These are phyloP conservation scores for Avena sativa DNA, from an alignment of 176 grass and related monocot genomes.

Conservation along the genomic window DNA sequence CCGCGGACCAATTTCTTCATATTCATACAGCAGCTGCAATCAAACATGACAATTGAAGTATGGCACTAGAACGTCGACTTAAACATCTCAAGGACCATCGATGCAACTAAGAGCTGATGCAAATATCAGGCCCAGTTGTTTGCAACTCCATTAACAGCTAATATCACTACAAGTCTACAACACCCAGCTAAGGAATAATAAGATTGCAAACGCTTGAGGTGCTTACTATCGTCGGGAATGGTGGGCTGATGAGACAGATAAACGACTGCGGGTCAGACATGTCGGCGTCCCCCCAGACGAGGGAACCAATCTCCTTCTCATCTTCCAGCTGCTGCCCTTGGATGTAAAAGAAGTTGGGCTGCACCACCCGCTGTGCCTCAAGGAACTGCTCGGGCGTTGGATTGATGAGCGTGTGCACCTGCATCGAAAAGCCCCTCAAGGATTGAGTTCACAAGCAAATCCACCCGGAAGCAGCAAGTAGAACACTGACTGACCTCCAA, in stretches of 20 bases:
- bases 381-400: slow-evolving; percentile 86
- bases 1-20: background rate
- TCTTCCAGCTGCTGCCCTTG: slow-evolving; percentile 82
- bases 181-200: slow-evolving; percentile 12
- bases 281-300: slow-evolving; percentile 72
- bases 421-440: slow-evolving; percentile 35
- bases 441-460: slow-evolving; percentile 24
- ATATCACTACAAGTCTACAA: background rate
- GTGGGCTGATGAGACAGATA: slow-evolving; percentile 74
- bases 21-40: background rate
- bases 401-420: slow-evolving; percentile 86
- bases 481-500: slow-evolving; percentile 62
- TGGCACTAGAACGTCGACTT: background rate
- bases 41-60: background rate
- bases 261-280: slow-evolving; percentile 75
- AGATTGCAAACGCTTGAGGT: slow-evolving; percentile 7
- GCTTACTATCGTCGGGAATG: slow-evolving; percentile 92
- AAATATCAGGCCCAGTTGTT: background rate
- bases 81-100: slow-evolving; percentile 7
- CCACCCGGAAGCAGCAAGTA: background rate
- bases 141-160: slow-evolving; percentile 25
- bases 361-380: slow-evolving; percentile 72
- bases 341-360: slow-evolving; percentile 91
- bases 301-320: slow-evolving; percentile 81
- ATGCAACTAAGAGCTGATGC: background rate